Evolutionary conservation across 257 asterid species (phyloP), one percentile per base, ranked within the genome.

Genomic region (Nicotiana otophora): DNA sequence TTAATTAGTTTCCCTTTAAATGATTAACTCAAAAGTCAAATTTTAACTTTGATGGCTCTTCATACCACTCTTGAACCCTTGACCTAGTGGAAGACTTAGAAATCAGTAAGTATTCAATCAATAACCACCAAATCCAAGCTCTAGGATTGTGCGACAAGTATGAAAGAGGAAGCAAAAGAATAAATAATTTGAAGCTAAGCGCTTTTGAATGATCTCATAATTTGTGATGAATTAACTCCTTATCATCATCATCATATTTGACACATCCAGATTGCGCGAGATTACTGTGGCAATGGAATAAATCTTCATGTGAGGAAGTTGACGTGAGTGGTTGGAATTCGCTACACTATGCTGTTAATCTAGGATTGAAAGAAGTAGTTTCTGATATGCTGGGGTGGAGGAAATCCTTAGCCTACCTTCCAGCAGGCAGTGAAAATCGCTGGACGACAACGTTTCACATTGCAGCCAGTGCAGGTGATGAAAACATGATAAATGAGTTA

Each of bases 291-390:
- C 10, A 30, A 46, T 6, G 10, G 46, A 33, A 8, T n/a, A 54
- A 46, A 23, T 36, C 51, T 4, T 33, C 70, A 57, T 36, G 33
- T 19, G 20, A 69, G 34, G 30, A 61, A 57, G 28, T n/a, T 3
- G 87, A 84, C 36, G 10, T 65, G 5, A 19, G 4, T 33, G 83
- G 81, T 42, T 85, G 78, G 75, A 77, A 34, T 23, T 33, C 87
- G 4, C 80, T 85, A 14, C 85, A 85, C n/a, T 57, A 84, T 74
- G 84, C 82, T 34, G 23, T 48, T 12, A 31, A 58, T 19, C 19
- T 10, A 34, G 79, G 72, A 58, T 11, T 4, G 16, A 17, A 2
- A 12, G 61, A 4, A 83, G 31, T 34, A 42, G 34, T 53, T 53
- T 51, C 10, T 4, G 42, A 75, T 5, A 39, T 83, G 48, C 33